Conservation (phyloP, 2,329 filamentous ascomycete genomes). For the Alternaria conjuncta region DNA sequence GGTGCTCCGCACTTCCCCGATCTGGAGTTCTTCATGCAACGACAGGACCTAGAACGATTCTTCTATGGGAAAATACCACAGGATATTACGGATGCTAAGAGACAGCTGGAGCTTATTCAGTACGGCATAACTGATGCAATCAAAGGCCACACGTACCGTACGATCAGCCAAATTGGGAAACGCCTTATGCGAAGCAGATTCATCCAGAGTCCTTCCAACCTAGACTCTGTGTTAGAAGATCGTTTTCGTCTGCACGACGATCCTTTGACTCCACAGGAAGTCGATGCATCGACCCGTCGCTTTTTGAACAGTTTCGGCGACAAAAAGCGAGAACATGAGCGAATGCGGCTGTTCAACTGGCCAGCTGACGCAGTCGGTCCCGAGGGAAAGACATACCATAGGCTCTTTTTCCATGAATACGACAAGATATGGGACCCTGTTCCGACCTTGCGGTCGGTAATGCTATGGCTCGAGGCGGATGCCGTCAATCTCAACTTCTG, state of each 20-base stretch:
- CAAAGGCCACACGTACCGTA: not conserved
- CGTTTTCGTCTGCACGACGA: rapidly evolving
- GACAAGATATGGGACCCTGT: not conserved
- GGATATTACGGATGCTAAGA: rapidly evolving
- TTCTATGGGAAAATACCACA: not conserved
- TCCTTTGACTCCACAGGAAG: not conserved
- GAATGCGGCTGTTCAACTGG: not conserved
- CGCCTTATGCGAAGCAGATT: not conserved
- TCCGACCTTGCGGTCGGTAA: not conserved
- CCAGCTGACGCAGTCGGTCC: rapidly evolving
- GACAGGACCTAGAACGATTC: not conserved
- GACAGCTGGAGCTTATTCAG: rapidly evolving
- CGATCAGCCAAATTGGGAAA: not conserved
- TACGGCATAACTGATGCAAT: not conserved
- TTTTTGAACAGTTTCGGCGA: not conserved
- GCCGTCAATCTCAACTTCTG: not conserved
- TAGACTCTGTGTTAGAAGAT: not conserved
- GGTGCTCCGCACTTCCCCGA: not conserved
- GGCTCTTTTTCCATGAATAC: not conserved
- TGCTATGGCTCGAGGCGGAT: not conserved
- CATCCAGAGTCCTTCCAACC: rapidly evolving
- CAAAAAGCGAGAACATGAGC: not conserved
- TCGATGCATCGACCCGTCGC: not conserved
- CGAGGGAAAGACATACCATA: rapidly evolving
- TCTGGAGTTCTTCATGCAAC: not conserved